Percentiles rank a stretch among this genome's conserved stretches.
These are phyloP conservation scores for Desmodesmus armatus DNA, from an alignment of 139 green algal species.

Conservation along the genomic window DNA sequence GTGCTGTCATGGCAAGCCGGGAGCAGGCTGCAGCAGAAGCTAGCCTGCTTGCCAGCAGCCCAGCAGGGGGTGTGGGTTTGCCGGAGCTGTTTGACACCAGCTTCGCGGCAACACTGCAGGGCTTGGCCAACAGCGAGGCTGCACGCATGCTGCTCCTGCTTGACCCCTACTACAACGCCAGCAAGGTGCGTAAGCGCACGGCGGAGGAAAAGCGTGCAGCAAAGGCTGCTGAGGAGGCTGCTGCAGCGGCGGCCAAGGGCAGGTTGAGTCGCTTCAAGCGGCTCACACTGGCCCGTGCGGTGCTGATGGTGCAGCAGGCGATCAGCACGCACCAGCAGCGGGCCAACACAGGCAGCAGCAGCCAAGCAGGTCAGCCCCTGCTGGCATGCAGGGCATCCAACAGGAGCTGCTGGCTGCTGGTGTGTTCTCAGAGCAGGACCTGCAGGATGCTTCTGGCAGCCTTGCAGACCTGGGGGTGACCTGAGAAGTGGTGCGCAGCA, in stretches of 20 bases:
- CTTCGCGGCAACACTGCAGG: background rate
- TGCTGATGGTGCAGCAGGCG: background rate
- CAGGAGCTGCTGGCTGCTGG: slow-evolving; percentile 18
- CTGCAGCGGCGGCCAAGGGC: background rate
- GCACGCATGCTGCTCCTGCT: slow-evolving; percentile 26
- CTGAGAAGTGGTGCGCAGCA: too few species aligned
- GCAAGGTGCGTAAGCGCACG: slow-evolving; percentile 1
- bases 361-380: background rate
- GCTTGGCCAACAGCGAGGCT: slow-evolving; percentile 2
- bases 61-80: background rate
- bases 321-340: background rate
- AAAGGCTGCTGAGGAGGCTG: background rate
- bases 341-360: background rate
- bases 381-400: background rate
- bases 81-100: slow-evolving; percentile 38
- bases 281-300: too few species aligned
- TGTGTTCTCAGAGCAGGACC: background rate
- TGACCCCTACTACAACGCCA: background rate
- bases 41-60: background rate
- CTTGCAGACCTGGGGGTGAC: background rate
- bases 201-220: background rate
- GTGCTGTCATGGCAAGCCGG: background rate
- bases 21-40: background rate
- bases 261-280: background rate
- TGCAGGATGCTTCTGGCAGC: background rate